Evolutionary conservation across 257 asterid species (phyloP).

Genomic region (Solanum pimpinellifolium): DNA sequence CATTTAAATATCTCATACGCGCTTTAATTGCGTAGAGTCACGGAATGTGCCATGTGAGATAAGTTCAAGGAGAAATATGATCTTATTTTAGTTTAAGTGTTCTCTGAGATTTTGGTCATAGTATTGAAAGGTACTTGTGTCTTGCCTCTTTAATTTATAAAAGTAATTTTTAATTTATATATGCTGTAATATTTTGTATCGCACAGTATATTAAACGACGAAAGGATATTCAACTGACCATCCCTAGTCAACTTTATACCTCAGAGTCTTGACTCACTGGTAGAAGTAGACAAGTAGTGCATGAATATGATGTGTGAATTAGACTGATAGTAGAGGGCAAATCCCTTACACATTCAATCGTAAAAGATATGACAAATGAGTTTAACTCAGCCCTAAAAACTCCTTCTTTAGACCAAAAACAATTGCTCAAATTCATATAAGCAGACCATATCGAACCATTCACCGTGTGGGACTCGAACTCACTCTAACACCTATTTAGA

Average conservation of each 20-base stretch:
- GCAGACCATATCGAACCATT: not conserved
- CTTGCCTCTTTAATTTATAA: not conserved
- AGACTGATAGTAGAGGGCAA: not conserved
- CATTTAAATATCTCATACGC: fast-evolving
- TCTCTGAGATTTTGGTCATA: no score
- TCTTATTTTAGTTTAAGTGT: no score
- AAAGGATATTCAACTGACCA: not conserved
- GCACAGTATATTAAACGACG: not conserved
- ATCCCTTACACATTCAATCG: not conserved
- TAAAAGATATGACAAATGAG: fast-evolving
- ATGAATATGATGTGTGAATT: not conserved
- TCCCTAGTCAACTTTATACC: not conserved
- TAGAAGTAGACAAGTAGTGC: not conserved
- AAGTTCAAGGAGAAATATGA: no score
- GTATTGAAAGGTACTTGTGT: no score
- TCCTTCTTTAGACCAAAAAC: not conserved
- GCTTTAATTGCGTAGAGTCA: fast-evolving
- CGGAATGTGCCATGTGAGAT: no score
- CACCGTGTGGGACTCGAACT: not conserved
- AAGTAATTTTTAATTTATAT: not conserved
- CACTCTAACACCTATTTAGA: not conserved
- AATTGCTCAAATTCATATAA: not conserved
- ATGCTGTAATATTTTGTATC: not conserved
- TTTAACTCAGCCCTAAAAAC: fast-evolving
- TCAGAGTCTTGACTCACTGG: not conserved